These are phyloP conservation scores for Hibiscus tridactylites DNA, from an alignment of 345 rosid genomes.

Conservation along the genomic window DNA sequence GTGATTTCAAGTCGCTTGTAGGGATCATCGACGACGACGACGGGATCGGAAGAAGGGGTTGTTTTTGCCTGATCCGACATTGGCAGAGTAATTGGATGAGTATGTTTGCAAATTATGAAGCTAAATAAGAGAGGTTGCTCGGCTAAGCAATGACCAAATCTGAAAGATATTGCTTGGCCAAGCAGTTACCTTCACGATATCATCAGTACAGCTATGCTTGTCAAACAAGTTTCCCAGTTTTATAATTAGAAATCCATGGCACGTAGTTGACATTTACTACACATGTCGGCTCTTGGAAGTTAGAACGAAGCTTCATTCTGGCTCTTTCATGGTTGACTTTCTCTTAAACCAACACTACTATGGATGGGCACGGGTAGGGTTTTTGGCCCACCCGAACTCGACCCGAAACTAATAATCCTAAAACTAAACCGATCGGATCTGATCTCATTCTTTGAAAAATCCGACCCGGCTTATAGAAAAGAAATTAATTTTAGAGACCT, in stretches of 20 bases:
- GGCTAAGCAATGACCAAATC: neutral
- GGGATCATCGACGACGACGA: slow-evolving; percentile 18
- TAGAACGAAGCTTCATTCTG: neutral
- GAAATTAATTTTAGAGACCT: too few relatives aligned
- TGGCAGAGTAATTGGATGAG: neutral
- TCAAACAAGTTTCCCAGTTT: slow-evolving; percentile 3
- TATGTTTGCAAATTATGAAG: neutral
- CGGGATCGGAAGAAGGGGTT: neutral
- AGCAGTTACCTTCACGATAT: neutral
- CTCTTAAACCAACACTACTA: too few relatives aligned
- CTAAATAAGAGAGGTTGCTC: neutral
- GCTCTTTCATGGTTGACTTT: too few relatives aligned
- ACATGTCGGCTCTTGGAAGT: neutral
- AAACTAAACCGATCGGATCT: too few relatives aligned
- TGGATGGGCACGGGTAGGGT: too few relatives aligned
- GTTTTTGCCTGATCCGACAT: neutral
- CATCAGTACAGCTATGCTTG: neutral
- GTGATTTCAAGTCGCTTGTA: slow-evolving; percentile 21
- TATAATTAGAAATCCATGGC: neutral
- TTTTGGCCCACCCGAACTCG: too few relatives aligned
- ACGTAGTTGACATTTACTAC: neutral
- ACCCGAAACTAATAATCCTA: too few relatives aligned
- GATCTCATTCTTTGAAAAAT: too few relatives aligned
- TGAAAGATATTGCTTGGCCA: neutral
- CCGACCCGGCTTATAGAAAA: too few relatives aligned